Base-by-base conservation (phyloP, 2,329 filamentous ascomycete species). In the Chaetothyriales sp. region DNA sequence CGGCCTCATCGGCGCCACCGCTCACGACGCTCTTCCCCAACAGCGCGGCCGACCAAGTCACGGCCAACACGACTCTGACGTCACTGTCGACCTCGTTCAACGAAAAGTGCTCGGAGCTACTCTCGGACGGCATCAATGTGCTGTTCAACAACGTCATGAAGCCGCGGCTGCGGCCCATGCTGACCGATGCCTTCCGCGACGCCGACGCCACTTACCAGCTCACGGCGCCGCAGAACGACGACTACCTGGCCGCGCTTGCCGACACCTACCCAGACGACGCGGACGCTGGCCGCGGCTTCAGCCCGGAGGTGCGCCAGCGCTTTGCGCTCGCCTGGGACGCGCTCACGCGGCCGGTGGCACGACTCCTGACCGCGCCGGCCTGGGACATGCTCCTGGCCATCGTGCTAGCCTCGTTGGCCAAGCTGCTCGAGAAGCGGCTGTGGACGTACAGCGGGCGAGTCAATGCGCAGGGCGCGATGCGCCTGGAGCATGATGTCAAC, bases 101-200 rank as follows among this genome's bases (percentile, higher is more conserved):
- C 5, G 69, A 76, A 33, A 97, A 95, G 67, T 82, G 86, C 8
- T 79, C 74, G 5, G 89, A 95, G 64, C 77, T 98, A 6, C 77
- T 94, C 54, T 80, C 79, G 51, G 90, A 97, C 64, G 88, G 87
- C 29, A 78, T 95, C 28, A 80, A 85, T 59, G 89, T 94, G 4
- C 77, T 95, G 45, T 94, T 94, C 66, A 83, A 86, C 62, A 85
- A 89, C 62, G 86, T 97, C 1, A 77, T 95, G 61, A 90, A 90
- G 64, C 80, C 82, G 1, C 86, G 89, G 9, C 75, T 98, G 13
- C 82, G 89, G 0, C 87, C 88, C 0, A 82, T 95, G 2, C 75
- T 98, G 9, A 78, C 81, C 18, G 90, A 98, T 53, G 83, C 89
- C 0, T 97, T 97, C 75, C 83, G 89, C 44, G 90, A 97, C 62